Evolutionary conservation across 306 rosid genomes (phyloP).

Genomic region (Prunus dulcis): DNA sequence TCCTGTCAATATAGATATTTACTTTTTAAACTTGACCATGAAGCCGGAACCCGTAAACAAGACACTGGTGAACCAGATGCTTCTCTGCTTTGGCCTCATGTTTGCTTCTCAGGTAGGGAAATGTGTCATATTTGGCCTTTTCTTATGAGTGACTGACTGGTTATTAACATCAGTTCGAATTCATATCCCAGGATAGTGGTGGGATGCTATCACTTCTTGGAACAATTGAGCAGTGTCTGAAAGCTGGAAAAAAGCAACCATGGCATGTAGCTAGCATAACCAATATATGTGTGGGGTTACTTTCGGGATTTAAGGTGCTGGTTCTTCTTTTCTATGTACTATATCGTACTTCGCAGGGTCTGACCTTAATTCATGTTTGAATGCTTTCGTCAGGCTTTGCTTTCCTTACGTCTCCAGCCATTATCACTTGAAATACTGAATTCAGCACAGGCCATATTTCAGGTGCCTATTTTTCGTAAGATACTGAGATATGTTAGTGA

Average conservation of each 20-base stretch:
- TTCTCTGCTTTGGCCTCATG: conserved; percentile 74
- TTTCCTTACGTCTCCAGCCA: conserved; percentile 61
- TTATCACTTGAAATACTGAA: conserved; percentile 72
- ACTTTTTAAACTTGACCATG: conserved; percentile 40
- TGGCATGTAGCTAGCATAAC: conserved; percentile 86
- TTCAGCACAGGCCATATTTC: conserved; percentile 79
- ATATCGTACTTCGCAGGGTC: not conserved
- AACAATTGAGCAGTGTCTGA: conserved; percentile 81
- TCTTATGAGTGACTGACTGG: conserved; percentile 16
- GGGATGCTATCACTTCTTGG: conserved; percentile 92
- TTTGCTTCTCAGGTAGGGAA: conserved; percentile 90
- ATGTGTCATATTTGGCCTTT: conserved; percentile 18
- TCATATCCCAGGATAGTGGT: conserved; percentile 64
- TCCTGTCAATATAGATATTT: conserved; percentile 6
- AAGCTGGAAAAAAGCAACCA: conserved; percentile 86
- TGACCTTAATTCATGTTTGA: conserved; percentile 26
- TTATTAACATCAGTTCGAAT: conserved; percentile 28
- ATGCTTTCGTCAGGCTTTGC: conserved; percentile 58
- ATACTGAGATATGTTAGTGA: not conserved
- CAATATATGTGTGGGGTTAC: conserved; percentile 88
- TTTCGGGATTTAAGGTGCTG: conserved; percentile 85
- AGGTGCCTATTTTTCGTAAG: conserved; percentile 39
- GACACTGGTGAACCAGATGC: conserved; percentile 98
- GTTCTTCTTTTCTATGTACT: conserved; percentile 15
- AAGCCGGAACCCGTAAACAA: conserved; percentile 96